Conservation (phyloP, 2,329 filamentous ascomycete species). For the Claviceps monticola region DNA sequence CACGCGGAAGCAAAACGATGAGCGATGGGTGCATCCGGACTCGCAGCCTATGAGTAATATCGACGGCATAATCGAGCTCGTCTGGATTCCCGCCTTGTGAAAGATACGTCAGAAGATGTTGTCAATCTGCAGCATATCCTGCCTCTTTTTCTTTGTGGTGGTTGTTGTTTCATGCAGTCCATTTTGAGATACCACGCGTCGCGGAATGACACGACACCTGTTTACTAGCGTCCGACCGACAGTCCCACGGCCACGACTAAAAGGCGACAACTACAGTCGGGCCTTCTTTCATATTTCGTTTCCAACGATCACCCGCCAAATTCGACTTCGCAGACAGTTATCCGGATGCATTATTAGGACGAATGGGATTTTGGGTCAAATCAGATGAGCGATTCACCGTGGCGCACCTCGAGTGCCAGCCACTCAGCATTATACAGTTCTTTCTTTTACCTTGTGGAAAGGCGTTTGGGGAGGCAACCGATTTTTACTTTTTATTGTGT, state of each 20-base stretch:
- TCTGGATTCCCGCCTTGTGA: constrained; percentile 34
- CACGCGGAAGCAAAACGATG: constrained; percentile 36
- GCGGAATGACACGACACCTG: neutral
- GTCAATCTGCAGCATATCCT: neutral
- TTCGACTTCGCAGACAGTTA: neutral
- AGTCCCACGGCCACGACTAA: neutral
- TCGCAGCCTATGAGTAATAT: constrained; percentile 35
- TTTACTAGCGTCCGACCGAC: constrained; percentile 1
- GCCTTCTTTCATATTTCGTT: neutral
- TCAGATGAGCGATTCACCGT: neutral
- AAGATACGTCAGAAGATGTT: neutral
- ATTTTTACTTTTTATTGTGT: neutral
- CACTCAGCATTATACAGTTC: neutral
- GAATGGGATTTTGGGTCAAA: neutral
- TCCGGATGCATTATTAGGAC: neutral
- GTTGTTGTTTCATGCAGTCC: neutral
- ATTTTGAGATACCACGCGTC: neutral
- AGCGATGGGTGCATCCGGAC: constrained; percentile 34
- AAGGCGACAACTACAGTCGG: neutral
- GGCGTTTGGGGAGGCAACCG: constrained; percentile 5
- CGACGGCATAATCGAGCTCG: constrained; percentile 42
- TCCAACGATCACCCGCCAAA: neutral
- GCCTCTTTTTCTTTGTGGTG: neutral
- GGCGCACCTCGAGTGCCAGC: constrained; percentile 2
- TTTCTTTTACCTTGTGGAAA: neutral